These are phyloP conservation scores for Fusarium cyanostomum DNA, from an alignment of 2,329 filamentous ascomycete genomes.

Conservation along the genomic window DNA sequence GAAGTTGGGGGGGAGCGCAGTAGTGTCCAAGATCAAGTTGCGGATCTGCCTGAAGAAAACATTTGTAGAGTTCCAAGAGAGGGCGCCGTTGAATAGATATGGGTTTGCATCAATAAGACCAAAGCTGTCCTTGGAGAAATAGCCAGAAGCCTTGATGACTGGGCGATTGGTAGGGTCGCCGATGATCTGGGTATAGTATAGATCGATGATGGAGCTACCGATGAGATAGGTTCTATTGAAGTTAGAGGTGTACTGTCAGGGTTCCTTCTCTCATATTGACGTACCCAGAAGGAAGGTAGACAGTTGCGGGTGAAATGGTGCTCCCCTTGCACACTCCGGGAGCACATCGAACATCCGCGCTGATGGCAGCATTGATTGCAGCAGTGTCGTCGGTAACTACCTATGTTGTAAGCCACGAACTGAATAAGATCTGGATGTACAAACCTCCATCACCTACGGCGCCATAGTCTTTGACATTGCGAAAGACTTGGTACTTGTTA, in stretches of 20 bases:
- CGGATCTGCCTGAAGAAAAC: constrained; percentile 67
- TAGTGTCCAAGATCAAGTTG: constrained; percentile 67
- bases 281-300: constrained; percentile 52
- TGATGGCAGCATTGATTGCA: constrained; percentile 44
- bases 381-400: constrained; percentile 42
- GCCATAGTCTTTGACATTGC: constrained; percentile 46
- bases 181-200: constrained; percentile 83
- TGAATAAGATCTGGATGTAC: neutral
- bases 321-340: constrained; percentile 43
- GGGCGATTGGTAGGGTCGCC: constrained; percentile 72
- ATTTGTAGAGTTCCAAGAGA: constrained; percentile 65
- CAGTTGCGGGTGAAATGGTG: constrained; percentile 50
- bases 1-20: constrained; percentile 56
- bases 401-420: constrained; percentile 12
- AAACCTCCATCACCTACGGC: constrained; percentile 44
- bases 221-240: constrained; percentile 70
- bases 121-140: constrained; percentile 55
- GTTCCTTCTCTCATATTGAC: constrained; percentile 33
- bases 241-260: constrained; percentile 9
- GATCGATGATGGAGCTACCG: constrained; percentile 74
- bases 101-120: constrained; percentile 60
- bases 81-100: constrained; percentile 52
- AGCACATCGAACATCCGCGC: constrained; percentile 36
- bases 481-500: constrained; percentile 42
- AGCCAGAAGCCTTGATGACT: constrained; percentile 61